phyloP scores from a whole-genome alignment of 345 rosid genomes.

The Viola odorata region DNA sequence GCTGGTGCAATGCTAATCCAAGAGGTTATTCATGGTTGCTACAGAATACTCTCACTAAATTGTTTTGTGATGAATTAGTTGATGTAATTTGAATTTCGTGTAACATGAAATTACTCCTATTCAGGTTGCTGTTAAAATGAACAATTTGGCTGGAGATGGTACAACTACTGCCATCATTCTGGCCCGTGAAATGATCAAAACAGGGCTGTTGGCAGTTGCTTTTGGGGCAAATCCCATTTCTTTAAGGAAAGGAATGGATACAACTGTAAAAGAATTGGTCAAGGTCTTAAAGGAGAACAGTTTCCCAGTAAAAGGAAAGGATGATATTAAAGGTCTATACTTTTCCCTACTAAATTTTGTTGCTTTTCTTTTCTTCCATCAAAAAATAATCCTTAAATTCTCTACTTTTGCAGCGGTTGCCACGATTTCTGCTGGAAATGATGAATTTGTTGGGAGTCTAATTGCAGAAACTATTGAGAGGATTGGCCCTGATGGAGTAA shows the following conservation, averaged over 20 bases:
- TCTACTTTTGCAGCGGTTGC: constrained; percentile 61
- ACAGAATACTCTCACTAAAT: constrained; percentile 17
- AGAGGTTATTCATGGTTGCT: constrained; percentile 82
- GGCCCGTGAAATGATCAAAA: constrained; percentile 73
- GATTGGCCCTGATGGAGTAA: constrained; percentile 85
- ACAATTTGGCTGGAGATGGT: constrained; percentile 86
- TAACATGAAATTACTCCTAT: constrained; percentile 17
- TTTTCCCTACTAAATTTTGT: constrained; percentile 7
- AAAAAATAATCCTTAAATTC: background rate
- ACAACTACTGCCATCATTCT: constrained; percentile 79
- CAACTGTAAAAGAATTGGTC: constrained; percentile 52
- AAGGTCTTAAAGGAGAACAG: constrained; percentile 44
- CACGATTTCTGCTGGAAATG: constrained; percentile 81
- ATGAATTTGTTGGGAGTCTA: constrained; percentile 65
- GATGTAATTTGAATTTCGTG: background rate
- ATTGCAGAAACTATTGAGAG: constrained; percentile 66
- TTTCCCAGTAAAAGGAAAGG: constrained; percentile 55
- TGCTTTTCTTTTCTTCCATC: background rate
- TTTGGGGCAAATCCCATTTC: constrained; percentile 84
- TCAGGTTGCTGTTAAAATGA: constrained; percentile 82
- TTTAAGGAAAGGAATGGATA: constrained; percentile 60
- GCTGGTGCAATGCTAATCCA: constrained; percentile 71
- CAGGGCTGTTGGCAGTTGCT: constrained; percentile 61
- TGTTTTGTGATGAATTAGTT: constrained; percentile 5
- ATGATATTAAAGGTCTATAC: constrained; percentile 54